Evolutionary conservation across 495 filamentous ascomycete genomes (phyloP).

Genomic region (Darksidea phi): DNA sequence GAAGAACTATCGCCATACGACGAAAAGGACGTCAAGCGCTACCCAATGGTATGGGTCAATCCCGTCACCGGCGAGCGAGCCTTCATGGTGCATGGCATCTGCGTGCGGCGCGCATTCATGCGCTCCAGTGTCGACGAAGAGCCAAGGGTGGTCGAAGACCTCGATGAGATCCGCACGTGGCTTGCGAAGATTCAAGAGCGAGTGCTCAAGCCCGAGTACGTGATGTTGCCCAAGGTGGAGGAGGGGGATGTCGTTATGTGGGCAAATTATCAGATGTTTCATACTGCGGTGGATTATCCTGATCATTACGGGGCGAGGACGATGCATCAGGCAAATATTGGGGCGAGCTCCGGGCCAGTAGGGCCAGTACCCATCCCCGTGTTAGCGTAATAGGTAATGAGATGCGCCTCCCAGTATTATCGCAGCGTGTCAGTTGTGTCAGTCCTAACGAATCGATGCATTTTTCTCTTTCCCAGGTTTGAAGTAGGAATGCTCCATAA

Average conservation of each 20-base stretch:
- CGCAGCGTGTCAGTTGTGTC: too few species aligned
- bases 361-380: not conserved
- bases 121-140: slow-evolving; percentile 11
- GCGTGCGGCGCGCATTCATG: slow-evolving; percentile 29
- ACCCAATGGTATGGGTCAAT: slow-evolving; percentile 46
- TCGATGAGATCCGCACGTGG: slow-evolving; percentile 17
- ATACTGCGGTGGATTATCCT: slow-evolving; percentile 8
- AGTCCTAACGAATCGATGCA: too few species aligned
- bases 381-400: too few species aligned
- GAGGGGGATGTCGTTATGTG: slow-evolving; percentile 26
- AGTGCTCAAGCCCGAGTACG: slow-evolving; percentile 22
- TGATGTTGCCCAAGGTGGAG: slow-evolving; percentile 15
- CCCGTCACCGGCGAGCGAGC: slow-evolving; percentile 38
- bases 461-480: too few species aligned
- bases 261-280: slow-evolving; percentile 13
- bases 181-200: slow-evolving; percentile 15
- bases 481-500: too few species aligned
- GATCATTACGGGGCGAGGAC: not conserved
- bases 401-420: too few species aligned
- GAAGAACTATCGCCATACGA: not conserved
- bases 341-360: not conserved
- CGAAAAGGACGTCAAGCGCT: slow-evolving; percentile 9
- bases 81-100: slow-evolving; percentile 37
- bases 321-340: not conserved
- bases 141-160: slow-evolving; percentile 20